These are phyloP conservation scores for Cladorrhinum samala DNA, from an alignment of 495 filamentous ascomycete genomes.

Conservation along the genomic window DNA sequence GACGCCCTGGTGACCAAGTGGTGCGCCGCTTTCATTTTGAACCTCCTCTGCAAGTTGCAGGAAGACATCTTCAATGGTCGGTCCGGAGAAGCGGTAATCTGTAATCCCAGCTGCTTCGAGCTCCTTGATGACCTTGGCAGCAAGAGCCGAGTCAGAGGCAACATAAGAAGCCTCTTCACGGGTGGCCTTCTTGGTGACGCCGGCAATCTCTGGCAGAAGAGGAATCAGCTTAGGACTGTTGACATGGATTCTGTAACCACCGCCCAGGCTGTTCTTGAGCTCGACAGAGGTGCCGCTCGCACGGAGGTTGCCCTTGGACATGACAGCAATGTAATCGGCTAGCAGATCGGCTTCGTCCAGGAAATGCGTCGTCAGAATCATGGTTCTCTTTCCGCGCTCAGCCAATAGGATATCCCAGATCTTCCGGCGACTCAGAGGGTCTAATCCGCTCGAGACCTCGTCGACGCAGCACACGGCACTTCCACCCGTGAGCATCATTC, in stretches of 20 bases:
- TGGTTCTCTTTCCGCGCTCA: conserved; percentile 68
- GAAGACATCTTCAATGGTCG: conserved; percentile 85
- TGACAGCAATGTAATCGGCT: conserved; percentile 70
- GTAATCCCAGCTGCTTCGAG: conserved; percentile 57
- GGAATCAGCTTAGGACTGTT: conserved; percentile 42
- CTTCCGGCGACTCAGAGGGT: conserved; percentile 73
- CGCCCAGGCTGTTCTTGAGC: conserved; percentile 61
- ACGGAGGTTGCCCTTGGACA: conserved; percentile 65
- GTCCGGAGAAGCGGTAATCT: conserved; percentile 73
- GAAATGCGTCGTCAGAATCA: conserved; percentile 82
- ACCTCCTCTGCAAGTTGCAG: conserved; percentile 72
- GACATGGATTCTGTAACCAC: conserved; percentile 72
- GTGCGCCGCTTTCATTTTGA: conserved; percentile 27
- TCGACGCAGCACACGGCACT: conserved; percentile 81
- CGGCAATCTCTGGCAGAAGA: conserved; percentile 47
- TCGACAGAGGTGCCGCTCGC: conserved; percentile 73
- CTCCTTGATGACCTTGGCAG: conserved; percentile 57
- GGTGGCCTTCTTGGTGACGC: conserved; percentile 49
- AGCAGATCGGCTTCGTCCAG: conserved; percentile 73
- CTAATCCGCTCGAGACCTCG: conserved; percentile 76
- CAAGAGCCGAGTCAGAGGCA: conserved; percentile 54
- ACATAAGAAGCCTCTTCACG: conserved; percentile 68
- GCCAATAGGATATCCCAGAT: conserved; percentile 86
- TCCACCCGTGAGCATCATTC: conserved; percentile 89
- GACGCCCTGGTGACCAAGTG: conserved; percentile 8